Evolutionary conservation across 192 early-diverging fungal genomes (phyloP).

Genomic region (Gryganskiella cystojenkinii): DNA sequence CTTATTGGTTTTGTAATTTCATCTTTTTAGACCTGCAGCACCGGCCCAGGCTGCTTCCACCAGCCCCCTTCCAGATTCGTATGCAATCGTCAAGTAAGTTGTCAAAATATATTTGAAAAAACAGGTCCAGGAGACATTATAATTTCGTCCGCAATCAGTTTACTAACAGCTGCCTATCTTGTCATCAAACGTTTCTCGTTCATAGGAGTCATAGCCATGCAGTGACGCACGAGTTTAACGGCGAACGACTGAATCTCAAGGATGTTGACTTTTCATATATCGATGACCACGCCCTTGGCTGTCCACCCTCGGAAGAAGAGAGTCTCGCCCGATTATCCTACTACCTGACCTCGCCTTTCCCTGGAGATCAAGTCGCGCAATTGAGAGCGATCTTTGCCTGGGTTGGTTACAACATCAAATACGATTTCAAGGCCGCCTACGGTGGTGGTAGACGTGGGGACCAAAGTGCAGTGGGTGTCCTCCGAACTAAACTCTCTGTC

Average conservation of each 20-base stretch:
- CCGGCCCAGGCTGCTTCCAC: no score
- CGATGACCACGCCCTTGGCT: slow-evolving; percentile 52
- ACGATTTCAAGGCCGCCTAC: slow-evolving; percentile 54
- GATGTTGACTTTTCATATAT: slow-evolving; percentile 41
- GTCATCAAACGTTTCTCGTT: neutral
- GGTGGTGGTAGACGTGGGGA: slow-evolving; percentile 19
- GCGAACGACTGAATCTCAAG: slow-evolving; percentile 27
- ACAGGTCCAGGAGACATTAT: no score
- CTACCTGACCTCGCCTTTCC: slow-evolving; percentile 58
- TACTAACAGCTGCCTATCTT: neutral
- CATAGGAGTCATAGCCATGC: neutral
- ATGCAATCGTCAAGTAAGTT: no score
- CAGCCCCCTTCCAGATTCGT: no score
- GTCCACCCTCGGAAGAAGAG: slow-evolving; percentile 29
- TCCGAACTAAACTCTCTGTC: slow-evolving; percentile 53
- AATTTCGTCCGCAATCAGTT: neutral
- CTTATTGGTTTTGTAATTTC: no score
- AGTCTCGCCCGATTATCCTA: slow-evolving; percentile 36
- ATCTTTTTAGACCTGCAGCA: no score
- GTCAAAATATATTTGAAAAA: no score
- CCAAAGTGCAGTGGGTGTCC: slow-evolving; percentile 39
- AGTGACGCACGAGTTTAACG: slow-evolving; percentile 22
- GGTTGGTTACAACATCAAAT: slow-evolving; percentile 60
- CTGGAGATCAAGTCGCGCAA: slow-evolving; percentile 51
- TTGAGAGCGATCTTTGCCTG: slow-evolving; percentile 63